Base-by-base conservation (phyloP, 2,329 filamentous ascomycete genomes). In the Tolypocladium ovalisporum region DNA sequence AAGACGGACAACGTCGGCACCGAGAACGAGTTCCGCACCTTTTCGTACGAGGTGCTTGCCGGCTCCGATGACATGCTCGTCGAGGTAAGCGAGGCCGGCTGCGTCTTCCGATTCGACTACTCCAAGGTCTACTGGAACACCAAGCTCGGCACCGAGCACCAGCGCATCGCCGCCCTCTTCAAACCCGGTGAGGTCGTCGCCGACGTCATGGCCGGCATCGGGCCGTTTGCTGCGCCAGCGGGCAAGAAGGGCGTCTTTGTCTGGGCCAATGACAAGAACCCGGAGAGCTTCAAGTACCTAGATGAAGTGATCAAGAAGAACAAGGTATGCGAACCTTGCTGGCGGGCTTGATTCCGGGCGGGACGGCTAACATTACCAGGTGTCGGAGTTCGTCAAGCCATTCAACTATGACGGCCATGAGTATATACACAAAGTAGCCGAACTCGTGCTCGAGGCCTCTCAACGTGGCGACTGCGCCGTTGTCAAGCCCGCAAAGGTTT, bases 41-140 rank as follows among this genome's bases (percentile, higher is more conserved):
- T 99, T 72, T 81, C 81, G 36, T 97, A 96, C 75, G 94, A 99
- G 74, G 82, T 97, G 17, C 82, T 99, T 0, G 86, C 85, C 1
- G 94, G 94, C 0, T 81, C 84, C 0, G 84, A 90, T 64, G 86
- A 97, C 66, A 77, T 97, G 71, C 85, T 92, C 56, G 94, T 99
- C 56, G 83, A 89, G 61, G 81, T 94, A 55, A 84, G 82, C 62
- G 91, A 97, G 73, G 87, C 89, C 65, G 83, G 85, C 60, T 97
- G 94, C 75, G 76, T 80, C n/a, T 99, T 96, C 75, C 79, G 80
- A 57, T 97, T 99, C 71, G 89, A 99, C 76, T 99, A 96, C 71
- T 84, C 88, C 61, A 95, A 95, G 65, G 94, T 99, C 4, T 99
- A 99, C 78, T 99, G 93, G 93, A 99, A 99, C 74, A 91, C 86